Percentiles rank a stretch among this genome's conserved stretches.
Conservation (phyloP, 208 protist species). For the Leptomonas pyrrhocoris region DNA sequence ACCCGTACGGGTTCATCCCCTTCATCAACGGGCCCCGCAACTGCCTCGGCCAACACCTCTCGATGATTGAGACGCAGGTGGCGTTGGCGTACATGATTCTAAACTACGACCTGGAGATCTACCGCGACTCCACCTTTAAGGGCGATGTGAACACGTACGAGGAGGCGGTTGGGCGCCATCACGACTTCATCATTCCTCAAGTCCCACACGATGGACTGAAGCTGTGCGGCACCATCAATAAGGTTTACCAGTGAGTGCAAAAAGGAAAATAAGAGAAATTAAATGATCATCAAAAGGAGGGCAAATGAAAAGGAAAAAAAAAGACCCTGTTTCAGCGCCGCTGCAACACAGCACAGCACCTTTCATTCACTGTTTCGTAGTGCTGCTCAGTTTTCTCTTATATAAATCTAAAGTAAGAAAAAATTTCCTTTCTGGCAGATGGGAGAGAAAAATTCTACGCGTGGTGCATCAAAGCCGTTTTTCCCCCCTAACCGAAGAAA, state of each 20-base stretch:
- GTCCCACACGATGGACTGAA: slow-evolving; percentile 83
- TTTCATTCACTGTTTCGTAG: too few species aligned
- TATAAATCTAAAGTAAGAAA: too few species aligned
- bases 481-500: too few species aligned
- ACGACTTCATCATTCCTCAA: slow-evolving; percentile 84
- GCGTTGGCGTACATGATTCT: slow-evolving; percentile 74
- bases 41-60: slow-evolving; percentile 91
- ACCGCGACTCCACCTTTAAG: slow-evolving; percentile 36
- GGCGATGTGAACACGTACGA: slow-evolving; percentile 40
- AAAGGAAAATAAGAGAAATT: slow-evolving; percentile 19
- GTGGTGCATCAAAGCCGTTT: too few species aligned
- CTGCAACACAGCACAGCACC: too few species aligned
- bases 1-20: slow-evolving; percentile 90
- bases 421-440: too few species aligned
- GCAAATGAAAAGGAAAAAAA: background rate
- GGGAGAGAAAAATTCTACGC: too few species aligned
- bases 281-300: background rate
- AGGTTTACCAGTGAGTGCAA: slow-evolving; percentile 13
- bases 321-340: background rate
- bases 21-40: slow-evolving; percentile 94
- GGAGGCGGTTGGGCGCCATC: slow-evolving; percentile 71
- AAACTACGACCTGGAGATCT: slow-evolving; percentile 75
- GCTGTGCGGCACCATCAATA: slow-evolving; percentile 48
- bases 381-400: too few species aligned
- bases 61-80: slow-evolving; percentile 89